Evolutionary conservation across 306 rosid genomes (phyloP).

Genomic region (Quercus aquifolioides): DNA sequence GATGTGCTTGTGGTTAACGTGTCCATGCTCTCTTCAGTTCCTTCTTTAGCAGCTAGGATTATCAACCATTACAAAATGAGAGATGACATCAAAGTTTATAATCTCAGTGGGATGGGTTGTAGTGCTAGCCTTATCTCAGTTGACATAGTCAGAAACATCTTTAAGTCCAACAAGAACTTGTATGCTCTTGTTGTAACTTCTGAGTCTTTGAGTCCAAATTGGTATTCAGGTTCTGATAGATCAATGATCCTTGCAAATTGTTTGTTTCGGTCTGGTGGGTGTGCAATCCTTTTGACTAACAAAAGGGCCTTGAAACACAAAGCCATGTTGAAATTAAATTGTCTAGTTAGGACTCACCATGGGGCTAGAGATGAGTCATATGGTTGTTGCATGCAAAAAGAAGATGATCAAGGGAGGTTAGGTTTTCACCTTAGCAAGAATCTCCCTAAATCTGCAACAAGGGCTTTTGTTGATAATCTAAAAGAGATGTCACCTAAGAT

Average conservation of each 20-base stretch:
- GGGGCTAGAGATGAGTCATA: conserved; percentile 74
- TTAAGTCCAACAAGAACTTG: conserved; percentile 53
- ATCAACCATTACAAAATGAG: conserved; percentile 68
- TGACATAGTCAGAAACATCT: conserved; percentile 45
- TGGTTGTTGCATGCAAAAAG: conserved; percentile 66
- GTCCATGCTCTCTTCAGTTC: conserved; percentile 55
- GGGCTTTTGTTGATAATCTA: conserved; percentile 76
- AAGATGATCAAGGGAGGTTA: conserved; percentile 53
- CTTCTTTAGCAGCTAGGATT: conserved; percentile 62
- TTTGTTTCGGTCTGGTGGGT: conserved; percentile 70
- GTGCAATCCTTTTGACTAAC: conserved; percentile 66
- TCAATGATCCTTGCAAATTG: conserved; percentile 83
- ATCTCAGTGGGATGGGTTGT: conserved; percentile 93
- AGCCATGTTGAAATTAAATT: conserved; percentile 49
- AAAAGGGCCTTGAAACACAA: conserved; percentile 40
- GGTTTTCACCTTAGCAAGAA: conserved; percentile 64
- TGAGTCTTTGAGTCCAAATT: conserved; percentile 74
- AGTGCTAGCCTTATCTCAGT: conserved; percentile 76
- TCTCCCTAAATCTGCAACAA: conserved; percentile 84
- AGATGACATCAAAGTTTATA: conserved; percentile 64
- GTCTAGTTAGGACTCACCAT: conserved; percentile 73
- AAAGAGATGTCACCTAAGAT: conserved; percentile 65
- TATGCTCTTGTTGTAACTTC: conserved; percentile 76
- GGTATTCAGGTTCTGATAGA: conserved; percentile 77
- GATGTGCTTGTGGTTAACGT: conserved; percentile 84